Evolutionary conservation across 2,329 filamentous ascomycete genomes (phyloP).

Genomic region (Aureobasidium namibiae): DNA sequence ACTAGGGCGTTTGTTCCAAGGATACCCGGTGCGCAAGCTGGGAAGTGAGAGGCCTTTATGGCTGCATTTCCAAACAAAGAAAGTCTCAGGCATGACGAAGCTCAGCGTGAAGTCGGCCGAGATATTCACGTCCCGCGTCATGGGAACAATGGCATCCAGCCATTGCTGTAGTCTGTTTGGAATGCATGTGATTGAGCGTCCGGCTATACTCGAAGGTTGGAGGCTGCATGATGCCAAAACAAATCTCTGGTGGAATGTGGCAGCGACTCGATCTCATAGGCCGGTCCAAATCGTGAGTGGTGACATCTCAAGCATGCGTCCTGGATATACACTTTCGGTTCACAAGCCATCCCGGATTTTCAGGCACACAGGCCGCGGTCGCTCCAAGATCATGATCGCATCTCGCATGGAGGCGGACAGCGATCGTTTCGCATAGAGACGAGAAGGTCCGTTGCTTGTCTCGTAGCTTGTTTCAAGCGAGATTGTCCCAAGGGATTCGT

Average conservation of each 20-base stretch:
- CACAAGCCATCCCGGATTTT: not conserved
- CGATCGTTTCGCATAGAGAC: not conserved
- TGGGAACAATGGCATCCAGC: not conserved
- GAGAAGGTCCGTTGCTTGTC: not conserved
- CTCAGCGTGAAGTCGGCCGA: not conserved
- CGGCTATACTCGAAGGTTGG: not conserved
- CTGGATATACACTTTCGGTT: slow-evolving; percentile 1
- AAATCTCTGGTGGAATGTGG: not conserved
- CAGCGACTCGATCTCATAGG: not conserved
- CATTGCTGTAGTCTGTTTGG: not conserved
- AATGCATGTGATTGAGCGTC: not conserved
- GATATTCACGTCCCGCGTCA: not conserved
- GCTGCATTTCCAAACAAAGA: not conserved
- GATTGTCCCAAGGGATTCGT: too few relatives aligned
- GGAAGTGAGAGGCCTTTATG: not conserved
- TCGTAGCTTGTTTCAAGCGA: not conserved
- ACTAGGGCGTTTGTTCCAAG: not conserved
- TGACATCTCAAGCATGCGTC: not conserved
- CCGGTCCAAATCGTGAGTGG: not conserved
- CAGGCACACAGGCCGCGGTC: not conserved
- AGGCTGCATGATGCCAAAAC: not conserved
- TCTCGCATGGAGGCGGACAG: not conserved
- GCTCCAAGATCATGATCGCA: not conserved
- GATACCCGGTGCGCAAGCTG: not conserved
- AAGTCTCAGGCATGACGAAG: not conserved